phyloP scores from a whole-genome alignment of 2,329 filamentous ascomycete genomes.

The Alternaria consortialis region DNA sequence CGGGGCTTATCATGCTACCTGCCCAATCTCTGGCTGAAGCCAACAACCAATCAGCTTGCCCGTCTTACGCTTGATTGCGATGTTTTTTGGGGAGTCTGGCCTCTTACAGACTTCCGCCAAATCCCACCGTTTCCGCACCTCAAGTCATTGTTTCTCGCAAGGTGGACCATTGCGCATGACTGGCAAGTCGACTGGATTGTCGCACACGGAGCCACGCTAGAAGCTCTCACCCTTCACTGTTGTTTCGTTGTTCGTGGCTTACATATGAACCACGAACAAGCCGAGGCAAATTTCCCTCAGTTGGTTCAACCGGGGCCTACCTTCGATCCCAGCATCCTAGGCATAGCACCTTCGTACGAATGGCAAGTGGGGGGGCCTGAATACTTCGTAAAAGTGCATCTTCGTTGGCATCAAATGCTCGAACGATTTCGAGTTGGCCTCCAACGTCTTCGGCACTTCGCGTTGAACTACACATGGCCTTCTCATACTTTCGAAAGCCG shows the following conservation, averaged over 20 bases:
- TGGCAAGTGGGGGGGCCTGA: too few species aligned
- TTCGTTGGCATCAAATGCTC: slow-evolving; percentile 24
- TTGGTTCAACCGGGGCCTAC: background rate
- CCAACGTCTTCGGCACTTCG: slow-evolving; percentile 3
- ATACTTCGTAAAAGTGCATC: background rate
- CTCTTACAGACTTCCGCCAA: too few species aligned
- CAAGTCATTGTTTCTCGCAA: slow-evolving; percentile 52
- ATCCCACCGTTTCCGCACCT: too few species aligned
- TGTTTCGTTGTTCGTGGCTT: slow-evolving; percentile 50
- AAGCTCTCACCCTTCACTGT: slow-evolving; percentile 56
- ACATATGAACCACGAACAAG: background rate
- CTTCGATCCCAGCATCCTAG: too few species aligned
- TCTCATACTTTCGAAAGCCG: too few species aligned
- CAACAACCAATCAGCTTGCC: too few species aligned
- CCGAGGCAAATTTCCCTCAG: background rate
- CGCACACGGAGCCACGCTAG: slow-evolving; percentile 50
- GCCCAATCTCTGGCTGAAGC: too few species aligned
- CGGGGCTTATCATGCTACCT: too few species aligned
- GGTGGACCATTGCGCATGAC: slow-evolving; percentile 56
- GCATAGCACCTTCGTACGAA: too few species aligned
- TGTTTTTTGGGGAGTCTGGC: too few species aligned
- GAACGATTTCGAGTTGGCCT: slow-evolving; percentile 15
- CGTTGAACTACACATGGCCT: too few species aligned
- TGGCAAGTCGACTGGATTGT: slow-evolving; percentile 60
- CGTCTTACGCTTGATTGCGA: too few species aligned